Evolutionary conservation across 306 rosid genomes (phyloP).

Genomic region (Dalbergia cochinchinensis): DNA sequence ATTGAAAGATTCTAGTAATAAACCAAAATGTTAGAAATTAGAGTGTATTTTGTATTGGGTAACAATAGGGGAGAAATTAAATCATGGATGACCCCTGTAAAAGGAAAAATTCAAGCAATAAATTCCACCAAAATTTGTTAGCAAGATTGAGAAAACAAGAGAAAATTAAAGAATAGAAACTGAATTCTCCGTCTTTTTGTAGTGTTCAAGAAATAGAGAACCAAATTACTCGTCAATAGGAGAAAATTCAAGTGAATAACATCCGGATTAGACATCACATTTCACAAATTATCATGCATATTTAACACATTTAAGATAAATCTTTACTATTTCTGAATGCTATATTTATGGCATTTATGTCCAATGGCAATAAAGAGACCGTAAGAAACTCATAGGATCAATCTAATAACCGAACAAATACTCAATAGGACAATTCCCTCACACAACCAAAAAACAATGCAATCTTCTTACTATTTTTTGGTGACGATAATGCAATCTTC

Average conservation of each 20-base stretch:
- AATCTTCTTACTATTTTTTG: not conserved
- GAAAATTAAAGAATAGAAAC: not conserved
- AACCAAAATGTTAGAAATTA: constrained; percentile 23
- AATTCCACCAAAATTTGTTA: not conserved
- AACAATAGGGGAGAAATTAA: no score
- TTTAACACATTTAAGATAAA: no score
- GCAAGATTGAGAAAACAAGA: not conserved
- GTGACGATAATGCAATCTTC: not conserved
- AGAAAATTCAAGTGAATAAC: not conserved
- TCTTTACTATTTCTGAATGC: no score
- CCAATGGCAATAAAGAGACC: no score
- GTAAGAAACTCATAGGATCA: no score
- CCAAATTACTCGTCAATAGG: not conserved
- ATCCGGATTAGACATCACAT: not conserved
- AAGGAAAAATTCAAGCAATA: constrained; percentile 7
- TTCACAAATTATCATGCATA: not conserved
- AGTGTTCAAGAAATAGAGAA: not conserved
- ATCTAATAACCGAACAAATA: no score
- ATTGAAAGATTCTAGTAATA: not conserved
- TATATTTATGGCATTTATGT: no score
- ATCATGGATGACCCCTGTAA: not conserved
- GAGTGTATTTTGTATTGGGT: no score
- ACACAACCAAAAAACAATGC: not conserved
- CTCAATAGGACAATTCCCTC: not conserved
- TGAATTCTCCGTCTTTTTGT: not conserved